Conservation (phyloP, 2,329 filamentous ascomycete species). For the Ampelomyces quisqualis region DNA sequence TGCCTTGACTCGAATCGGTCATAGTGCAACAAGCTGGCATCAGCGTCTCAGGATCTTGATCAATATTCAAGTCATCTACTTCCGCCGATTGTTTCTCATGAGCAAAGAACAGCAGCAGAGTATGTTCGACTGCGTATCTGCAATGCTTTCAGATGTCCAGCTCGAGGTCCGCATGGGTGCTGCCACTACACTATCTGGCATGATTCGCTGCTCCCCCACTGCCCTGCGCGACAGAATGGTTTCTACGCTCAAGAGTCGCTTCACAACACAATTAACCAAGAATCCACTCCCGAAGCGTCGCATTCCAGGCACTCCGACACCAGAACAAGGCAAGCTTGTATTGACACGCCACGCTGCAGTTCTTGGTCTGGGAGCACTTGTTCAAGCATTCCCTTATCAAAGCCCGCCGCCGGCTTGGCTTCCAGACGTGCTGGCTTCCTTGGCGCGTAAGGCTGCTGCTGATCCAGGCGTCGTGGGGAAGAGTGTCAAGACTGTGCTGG, state of each 20-base stretch:
- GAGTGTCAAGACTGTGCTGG: conserved; percentile 88
- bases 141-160: conserved; percentile 89
- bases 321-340: conserved; percentile 73
- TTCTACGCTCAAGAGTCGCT: conserved; percentile 71
- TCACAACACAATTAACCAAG: conserved; percentile 72
- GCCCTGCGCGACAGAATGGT: conserved; percentile 78
- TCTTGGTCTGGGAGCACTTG: conserved; percentile 81
- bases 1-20: conserved; percentile 83
- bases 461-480: conserved; percentile 93
- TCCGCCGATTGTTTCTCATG: conserved; percentile 90
- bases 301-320: conserved; percentile 65
- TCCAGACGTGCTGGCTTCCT: conserved; percentile 82
- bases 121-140: conserved; percentile 89
- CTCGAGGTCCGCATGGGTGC: conserved; percentile 93
- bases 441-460: conserved; percentile 81
- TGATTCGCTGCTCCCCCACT: conserved; percentile 93
- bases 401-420: conserved; percentile 92
- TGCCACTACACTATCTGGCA: conserved; percentile 89
- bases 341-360: conserved; percentile 87
- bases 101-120: conserved; percentile 70
- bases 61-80: conserved; percentile 99
- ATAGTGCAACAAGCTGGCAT: conserved; percentile 84
- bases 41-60: conserved; percentile 91
- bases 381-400: conserved; percentile 94
- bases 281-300: conserved; percentile 81